Percentiles rank a stretch among this genome's conserved stretches.
Conservation (phyloP, 176 grass and related monocot genomes). For the Eragrostis curvula region DNA sequence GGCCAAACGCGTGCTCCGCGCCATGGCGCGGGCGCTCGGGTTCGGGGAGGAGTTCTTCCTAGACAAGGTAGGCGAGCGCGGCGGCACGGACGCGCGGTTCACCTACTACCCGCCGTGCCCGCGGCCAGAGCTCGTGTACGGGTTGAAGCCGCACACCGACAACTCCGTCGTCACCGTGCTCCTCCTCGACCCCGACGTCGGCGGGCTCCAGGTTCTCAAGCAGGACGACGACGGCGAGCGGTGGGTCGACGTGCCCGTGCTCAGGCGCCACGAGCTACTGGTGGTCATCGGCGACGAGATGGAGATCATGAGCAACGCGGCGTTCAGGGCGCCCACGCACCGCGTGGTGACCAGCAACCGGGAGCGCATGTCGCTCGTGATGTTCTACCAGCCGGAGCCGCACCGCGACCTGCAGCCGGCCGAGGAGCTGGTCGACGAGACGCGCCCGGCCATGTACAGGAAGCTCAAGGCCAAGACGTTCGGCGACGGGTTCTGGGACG, state of each 20-base stretch:
- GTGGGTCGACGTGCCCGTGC: conserved; percentile 52
- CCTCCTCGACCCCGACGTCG: conserved; percentile 54
- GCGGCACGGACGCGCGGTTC: conserved; percentile 30
- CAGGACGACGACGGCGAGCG: too few species aligned
- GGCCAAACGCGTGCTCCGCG: conserved; percentile 24
- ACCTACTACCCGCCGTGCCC: conserved; percentile 66
- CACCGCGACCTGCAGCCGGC: conserved; percentile 34
- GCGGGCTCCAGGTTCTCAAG: conserved; percentile 67
- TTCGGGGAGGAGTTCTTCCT: conserved; percentile 46
- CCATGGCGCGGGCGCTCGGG: conserved; percentile 46
- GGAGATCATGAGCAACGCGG: conserved; percentile 59
- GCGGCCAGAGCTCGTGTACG: conserved; percentile 58
- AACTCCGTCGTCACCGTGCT: conserved; percentile 63
- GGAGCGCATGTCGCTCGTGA: conserved; percentile 46
- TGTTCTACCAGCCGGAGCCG: conserved; percentile 59
- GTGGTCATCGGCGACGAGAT: conserved; percentile 59
- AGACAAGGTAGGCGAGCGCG: conserved; percentile 38
- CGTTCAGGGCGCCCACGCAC: conserved; percentile 50
- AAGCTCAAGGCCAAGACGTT: conserved; percentile 40
- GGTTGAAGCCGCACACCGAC: conserved; percentile 75
- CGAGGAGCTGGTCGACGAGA: conserved; percentile 37
- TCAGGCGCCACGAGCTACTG: conserved; percentile 36
- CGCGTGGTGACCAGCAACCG: conserved; percentile 24
- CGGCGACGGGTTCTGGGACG: conserved; percentile 40
- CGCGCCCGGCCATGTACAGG: conserved; percentile 38